These are phyloP conservation scores for Fusarium sp. DNA, from an alignment of 2,329 filamentous ascomycete genomes.

Conservation along the genomic window DNA sequence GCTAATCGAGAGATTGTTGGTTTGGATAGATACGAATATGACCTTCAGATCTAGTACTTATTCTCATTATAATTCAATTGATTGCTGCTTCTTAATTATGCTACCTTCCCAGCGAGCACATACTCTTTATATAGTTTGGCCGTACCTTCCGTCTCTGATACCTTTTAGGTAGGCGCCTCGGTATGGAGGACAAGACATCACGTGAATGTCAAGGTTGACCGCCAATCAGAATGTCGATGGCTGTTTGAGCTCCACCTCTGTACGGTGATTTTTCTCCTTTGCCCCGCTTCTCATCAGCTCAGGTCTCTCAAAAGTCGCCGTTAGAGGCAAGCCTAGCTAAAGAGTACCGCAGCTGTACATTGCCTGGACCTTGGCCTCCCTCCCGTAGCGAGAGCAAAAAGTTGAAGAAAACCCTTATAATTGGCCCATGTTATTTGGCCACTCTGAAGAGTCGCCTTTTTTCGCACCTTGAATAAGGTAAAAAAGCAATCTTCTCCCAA, in stretches of 20 bases:
- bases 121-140: neutral
- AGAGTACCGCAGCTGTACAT: constrained; percentile 33
- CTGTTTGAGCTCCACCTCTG: neutral
- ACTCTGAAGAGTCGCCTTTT: constrained; percentile 36
- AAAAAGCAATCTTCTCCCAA: constrained; percentile 42
- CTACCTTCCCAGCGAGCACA: neutral
- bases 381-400: constrained; percentile 11
- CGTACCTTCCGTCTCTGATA: neutral
- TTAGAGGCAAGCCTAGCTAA: constrained; percentile 4
- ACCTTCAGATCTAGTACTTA: too few species aligned
- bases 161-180: neutral
- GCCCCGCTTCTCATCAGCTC: constrained; percentile 28
- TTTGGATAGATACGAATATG: too few species aligned
- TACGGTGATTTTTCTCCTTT: constrained; percentile 6
- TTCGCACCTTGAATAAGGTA: constrained; percentile 33
- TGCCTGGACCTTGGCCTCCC: neutral
- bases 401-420: constrained; percentile 8
- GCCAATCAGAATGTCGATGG: constrained; percentile 21
- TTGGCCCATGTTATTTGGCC: constrained; percentile 24
- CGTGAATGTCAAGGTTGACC: neutral
- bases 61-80: too few species aligned
- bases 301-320: constrained; percentile 30
- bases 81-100: neutral
- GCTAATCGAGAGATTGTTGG: too few species aligned
- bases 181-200: neutral